Conservation (phyloP, 805 yeast species). For the Kazachstania africana region DNA sequence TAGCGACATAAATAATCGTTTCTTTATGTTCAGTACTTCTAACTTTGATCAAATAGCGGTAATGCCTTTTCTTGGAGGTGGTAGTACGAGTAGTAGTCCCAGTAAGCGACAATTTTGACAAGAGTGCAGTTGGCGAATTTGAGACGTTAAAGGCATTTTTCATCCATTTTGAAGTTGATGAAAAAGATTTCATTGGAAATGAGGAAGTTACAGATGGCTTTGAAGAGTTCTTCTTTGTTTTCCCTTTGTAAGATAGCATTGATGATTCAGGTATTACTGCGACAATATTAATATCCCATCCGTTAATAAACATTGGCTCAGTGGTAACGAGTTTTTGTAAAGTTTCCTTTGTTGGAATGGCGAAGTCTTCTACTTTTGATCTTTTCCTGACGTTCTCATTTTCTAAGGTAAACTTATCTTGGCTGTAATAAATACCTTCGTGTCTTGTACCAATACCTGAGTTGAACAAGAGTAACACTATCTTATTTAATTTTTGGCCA, state of each 20-base stretch:
- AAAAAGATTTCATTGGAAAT: slow-evolving; percentile 4
- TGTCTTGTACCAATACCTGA: slow-evolving; percentile 57
- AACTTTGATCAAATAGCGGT: slow-evolving; percentile 38
- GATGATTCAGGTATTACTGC: slow-evolving; percentile 37
- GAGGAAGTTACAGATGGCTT: not conserved
- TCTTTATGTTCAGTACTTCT: slow-evolving; percentile 23
- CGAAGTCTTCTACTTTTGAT: slow-evolving; percentile 24
- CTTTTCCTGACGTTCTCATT: slow-evolving; percentile 17
- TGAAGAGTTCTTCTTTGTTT: not conserved
- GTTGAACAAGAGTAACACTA: slow-evolving; percentile 58
- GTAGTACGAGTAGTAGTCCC: slow-evolving; percentile 6
- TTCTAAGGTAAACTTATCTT: slow-evolving; percentile 22
- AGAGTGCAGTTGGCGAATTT: slow-evolving; percentile 13
- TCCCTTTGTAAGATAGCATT: not conserved
- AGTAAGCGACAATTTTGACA: slow-evolving; percentile 18
- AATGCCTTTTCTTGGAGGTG: not conserved
- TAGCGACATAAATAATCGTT: slow-evolving; percentile 35
- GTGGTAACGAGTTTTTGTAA: slow-evolving; percentile 23
- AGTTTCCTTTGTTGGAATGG: slow-evolving; percentile 32
- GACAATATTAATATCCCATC: slow-evolving; percentile 51
- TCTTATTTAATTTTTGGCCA: slow-evolving; percentile 46
- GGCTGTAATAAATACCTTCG: slow-evolving; percentile 38
- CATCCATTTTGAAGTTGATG: slow-evolving; percentile 20
- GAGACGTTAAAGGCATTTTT: slow-evolving; percentile 15
- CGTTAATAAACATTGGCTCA: slow-evolving; percentile 34